Base-by-base conservation (phyloP, 129 eudicot species). In the Apium graveolens region DNA sequence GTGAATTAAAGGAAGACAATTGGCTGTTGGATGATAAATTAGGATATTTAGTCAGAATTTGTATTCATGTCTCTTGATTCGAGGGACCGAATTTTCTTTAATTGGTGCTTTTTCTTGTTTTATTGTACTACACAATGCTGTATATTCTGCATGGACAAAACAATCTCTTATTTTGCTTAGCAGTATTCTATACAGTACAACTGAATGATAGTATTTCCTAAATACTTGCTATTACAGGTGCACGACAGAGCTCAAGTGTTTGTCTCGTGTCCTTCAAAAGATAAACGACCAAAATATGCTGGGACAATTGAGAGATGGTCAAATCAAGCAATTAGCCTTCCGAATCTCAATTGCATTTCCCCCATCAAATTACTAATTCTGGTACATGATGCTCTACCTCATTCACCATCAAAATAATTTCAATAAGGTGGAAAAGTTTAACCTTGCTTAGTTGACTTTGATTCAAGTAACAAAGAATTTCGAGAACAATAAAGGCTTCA, bases 181-280 rank as follows among this genome's bases (percentile, higher is more conserved):
- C 27, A 10, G 68, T 60, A n/a, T 26, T 60, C 31, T 60, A 31
- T 13, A 31, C 6, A 31, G 16, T 31, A 12, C 72, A 66, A 13
- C 12, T 5, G 1, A 31, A 31, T 31, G 72, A 66, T 31, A 66
- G 16, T 29, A 16, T 66, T 49, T 31, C 29, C 17, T 75, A 32
- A 78, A 29, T 43, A 66, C 32, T 72, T 12, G 57, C 17, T 24
- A 79, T 76, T 81, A 79, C 90, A 94, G 98, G 97, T 94, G 83
- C 97, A 94, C 83, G 98, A 94, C 82, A 92, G 98, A 84, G 98
- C 96, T 75, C 98, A 91, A 82, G 93, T 94, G 66, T 94, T 87
- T 78, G 83, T 91, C 81, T 84, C 91, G 42, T 94, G 98, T 73
- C 82, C 81, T 77, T 68, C 86, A 34, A 85, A 81, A 77, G 84